These are phyloP conservation scores for Talaromyces sp. DNA, from an alignment of 2,329 filamentous ascomycete genomes.

Conservation along the genomic window DNA sequence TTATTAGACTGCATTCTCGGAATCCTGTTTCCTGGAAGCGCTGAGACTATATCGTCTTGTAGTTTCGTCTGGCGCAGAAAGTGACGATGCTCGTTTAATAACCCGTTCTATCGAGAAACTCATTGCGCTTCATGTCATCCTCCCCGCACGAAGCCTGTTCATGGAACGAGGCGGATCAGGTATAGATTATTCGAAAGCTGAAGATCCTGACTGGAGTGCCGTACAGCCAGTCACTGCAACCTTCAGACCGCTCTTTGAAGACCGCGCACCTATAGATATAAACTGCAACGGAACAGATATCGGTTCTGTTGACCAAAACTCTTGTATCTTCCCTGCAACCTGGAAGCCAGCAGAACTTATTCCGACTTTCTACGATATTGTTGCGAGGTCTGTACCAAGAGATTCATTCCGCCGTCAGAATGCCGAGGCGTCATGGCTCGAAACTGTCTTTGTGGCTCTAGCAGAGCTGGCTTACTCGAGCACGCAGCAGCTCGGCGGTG, in stretches of 20 bases:
- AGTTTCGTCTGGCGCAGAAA: conserved; percentile 28
- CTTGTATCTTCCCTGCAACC: conserved; percentile 16
- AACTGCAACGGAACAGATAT: conserved; percentile 2
- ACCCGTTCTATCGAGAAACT: conserved; percentile 36
- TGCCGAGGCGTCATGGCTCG: conserved; percentile 50
- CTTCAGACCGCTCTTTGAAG: conserved; percentile 35
- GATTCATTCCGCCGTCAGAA: conserved; percentile 43
- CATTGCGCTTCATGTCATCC: conserved; percentile 41
- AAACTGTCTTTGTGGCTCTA: conserved; percentile 46
- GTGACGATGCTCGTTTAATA: conserved; percentile 31
- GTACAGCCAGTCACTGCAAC: conserved; percentile 37
- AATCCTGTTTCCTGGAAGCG: conserved; percentile 34
- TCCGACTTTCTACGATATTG: conserved; percentile 46
- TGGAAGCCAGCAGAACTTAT: conserved; percentile 35
- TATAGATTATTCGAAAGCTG: conserved; percentile 33
- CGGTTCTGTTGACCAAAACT: not conserved
- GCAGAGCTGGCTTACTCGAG: conserved; percentile 39
- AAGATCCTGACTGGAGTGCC: conserved; percentile 31
- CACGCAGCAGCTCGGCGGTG: conserved; percentile 29
- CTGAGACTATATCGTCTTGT: conserved; percentile 33
- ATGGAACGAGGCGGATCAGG: conserved; percentile 34
- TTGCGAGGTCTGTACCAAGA: conserved; percentile 45
- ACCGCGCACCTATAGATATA: conserved; percentile 16
- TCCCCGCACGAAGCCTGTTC: conserved; percentile 39
- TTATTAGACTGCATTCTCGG: conserved; percentile 25